Evolutionary conservation across 2,329 filamentous ascomycete species (phyloP).

Genomic region (Epichloe scottii): DNA sequence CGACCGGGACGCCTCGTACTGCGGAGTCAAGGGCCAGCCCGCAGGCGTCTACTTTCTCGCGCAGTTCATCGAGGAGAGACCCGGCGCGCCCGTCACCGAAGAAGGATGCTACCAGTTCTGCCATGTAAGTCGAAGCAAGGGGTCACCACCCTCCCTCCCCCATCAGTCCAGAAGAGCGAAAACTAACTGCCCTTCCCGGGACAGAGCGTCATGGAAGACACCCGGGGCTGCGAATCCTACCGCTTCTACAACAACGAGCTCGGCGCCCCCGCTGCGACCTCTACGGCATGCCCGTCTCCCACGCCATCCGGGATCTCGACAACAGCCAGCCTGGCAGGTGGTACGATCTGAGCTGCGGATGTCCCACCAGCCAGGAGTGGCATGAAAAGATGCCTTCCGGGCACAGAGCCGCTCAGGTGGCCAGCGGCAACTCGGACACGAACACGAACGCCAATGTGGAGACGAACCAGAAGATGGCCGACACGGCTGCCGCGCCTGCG

Average conservation of each 20-base stretch:
- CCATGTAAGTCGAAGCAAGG: conserved; percentile 14
- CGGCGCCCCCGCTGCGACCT: conserved; percentile 22
- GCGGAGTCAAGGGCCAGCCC: conserved; percentile 25
- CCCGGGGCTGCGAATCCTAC: conserved; percentile 23
- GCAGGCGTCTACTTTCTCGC: conserved; percentile 25
- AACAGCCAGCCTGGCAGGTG: conserved; percentile 17
- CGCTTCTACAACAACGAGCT: conserved; percentile 21
- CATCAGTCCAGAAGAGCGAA: background rate
- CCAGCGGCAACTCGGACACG: too few relatives aligned
- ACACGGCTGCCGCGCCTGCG: background rate
- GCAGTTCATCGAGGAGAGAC: conserved; percentile 24
- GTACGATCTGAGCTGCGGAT: conserved; percentile 25
- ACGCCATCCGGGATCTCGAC: conserved; percentile 17
- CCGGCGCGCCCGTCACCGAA: conserved; percentile 21
- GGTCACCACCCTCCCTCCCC: too few relatives aligned
- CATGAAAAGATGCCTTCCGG: background rate
- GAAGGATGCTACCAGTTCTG: conserved; percentile 32
- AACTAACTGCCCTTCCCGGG: background rate
- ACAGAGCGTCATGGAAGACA: conserved; percentile 19
- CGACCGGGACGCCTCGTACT: conserved; percentile 18
- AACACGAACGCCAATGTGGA: background rate
- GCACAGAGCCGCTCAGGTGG: background rate
- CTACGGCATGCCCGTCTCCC: conserved; percentile 21
- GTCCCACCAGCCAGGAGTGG: conserved; percentile 16
- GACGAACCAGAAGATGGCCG: background rate